These are phyloP conservation scores for Cladophialophora bantiana DNA, from an alignment of 2,329 filamentous ascomycete genomes.

Conservation along the genomic window DNA sequence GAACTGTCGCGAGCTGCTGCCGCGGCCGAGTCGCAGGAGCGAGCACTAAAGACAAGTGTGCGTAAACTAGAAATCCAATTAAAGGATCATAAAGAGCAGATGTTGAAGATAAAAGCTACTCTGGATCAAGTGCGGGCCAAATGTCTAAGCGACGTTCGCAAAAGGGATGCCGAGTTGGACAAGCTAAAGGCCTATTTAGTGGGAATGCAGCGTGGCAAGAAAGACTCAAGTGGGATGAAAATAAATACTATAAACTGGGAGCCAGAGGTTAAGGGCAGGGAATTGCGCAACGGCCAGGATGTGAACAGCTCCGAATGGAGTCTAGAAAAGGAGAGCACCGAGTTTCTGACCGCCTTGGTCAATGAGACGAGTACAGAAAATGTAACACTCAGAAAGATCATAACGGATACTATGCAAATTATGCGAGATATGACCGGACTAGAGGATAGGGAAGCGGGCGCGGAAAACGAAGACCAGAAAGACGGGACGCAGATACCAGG, in stretches of 20 bases:
- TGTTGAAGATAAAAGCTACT: conserved; percentile 76
- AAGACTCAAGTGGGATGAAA: conserved; percentile 55
- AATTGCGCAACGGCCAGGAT: conserved; percentile 48
- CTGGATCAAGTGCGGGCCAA: conserved; percentile 83
- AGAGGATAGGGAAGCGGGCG: conserved; percentile 43
- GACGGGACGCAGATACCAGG: conserved; percentile 41
- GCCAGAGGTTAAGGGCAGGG: conserved; percentile 43
- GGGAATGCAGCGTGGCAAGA: conserved; percentile 68
- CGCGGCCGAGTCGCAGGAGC: conserved; percentile 72
- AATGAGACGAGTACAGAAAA: conserved; percentile 82
- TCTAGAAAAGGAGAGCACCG: conserved; percentile 84
- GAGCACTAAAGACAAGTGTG: conserved; percentile 72
- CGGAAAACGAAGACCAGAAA: conserved; percentile 29
- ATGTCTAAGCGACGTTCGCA: conserved; percentile 89
- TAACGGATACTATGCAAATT: conserved; percentile 73
- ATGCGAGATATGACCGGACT: conserved; percentile 68
- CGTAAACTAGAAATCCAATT: conserved; percentile 76
- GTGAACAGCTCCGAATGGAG: conserved; percentile 68
- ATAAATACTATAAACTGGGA: conserved; percentile 56
- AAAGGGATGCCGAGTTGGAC: conserved; percentile 87
- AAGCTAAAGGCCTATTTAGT: conserved; percentile 85
- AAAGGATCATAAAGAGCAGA: conserved; percentile 82
- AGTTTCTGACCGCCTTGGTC: conserved; percentile 78
- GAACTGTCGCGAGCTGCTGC: conserved; percentile 65
- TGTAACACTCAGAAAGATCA: conserved; percentile 75